A percentile compares a stretch with the other conserved stretches of the same genome.
Evolutionary conservation across 768 basidiomycete species (phyloP).

Genomic region (Leccinum uliginosum): DNA sequence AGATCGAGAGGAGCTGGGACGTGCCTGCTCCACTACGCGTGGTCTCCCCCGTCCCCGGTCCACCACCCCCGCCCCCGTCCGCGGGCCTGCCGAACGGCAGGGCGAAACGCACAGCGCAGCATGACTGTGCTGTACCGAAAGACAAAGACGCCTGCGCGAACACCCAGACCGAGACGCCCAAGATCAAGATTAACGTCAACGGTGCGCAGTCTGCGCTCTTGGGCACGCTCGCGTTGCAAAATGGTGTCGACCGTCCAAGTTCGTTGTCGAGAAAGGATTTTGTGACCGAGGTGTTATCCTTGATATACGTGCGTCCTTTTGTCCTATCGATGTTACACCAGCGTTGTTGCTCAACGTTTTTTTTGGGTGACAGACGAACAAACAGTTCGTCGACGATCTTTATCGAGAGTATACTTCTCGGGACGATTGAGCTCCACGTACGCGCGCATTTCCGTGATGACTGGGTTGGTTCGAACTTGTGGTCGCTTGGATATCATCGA

Average conservation of each 20-base stretch:
- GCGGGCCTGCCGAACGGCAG: conserved; percentile 23
- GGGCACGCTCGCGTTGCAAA: conserved; percentile 20
- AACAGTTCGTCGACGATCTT: conserved; percentile 59
- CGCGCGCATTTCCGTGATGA: background rate
- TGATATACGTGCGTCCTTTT: conserved; percentile 51
- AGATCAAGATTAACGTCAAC: conserved; percentile 21
- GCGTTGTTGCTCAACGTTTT: background rate
- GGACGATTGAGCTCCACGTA: conserved; percentile 4
- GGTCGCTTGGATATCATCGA: background rate
- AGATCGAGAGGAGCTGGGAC: conserved; percentile 64
- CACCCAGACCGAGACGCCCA: conserved; percentile 3
- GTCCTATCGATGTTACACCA: background rate
- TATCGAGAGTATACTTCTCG: conserved; percentile 46
- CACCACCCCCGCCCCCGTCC: background rate
- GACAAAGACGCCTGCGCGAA: conserved; percentile 5
- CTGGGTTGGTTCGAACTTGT: background rate
- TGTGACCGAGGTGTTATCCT: conserved; percentile 52
- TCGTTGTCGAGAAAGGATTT: conserved; percentile 51
- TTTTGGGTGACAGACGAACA: conserved; percentile 47
- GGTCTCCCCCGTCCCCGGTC: conserved; percentile 16
- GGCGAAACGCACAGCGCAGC: conserved; percentile 12
- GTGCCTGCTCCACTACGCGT: conserved; percentile 33
- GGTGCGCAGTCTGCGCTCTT: conserved; percentile 22
- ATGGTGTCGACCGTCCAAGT: conserved; percentile 15
- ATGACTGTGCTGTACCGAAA: conserved; percentile 6